Base-by-base conservation (phyloP, 1,284 basidiomycete genomes). In the Xerocomus nothofagi region DNA sequence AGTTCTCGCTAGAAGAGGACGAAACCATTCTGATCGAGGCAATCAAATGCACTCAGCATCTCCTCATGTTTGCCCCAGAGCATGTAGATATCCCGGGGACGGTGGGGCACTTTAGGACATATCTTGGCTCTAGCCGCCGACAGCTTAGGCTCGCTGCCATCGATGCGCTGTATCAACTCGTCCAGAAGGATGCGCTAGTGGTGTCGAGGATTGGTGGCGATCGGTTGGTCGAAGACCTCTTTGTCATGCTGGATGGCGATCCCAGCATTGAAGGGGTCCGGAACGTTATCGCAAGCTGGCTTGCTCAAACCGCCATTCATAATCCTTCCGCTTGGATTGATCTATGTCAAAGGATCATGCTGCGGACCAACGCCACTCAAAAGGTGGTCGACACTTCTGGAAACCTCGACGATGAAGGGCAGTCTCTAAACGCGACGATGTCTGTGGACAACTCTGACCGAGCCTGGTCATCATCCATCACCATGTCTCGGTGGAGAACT, bases 271-370 rank as follows among this genome's bases (percentile, higher is more conserved):
- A 95, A 55, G 96, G 96, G 3, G 93, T 99, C 24, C 79, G 90
- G 38, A 88, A 93, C 57, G 93, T 98, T 41, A 96, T 99, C 59
- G 77, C 81, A n/a, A 92, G 88, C 57, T 99, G 97, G 97, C 76
- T 99, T 10, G 83, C 89, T 55, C 95, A 98, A 68, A 99, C 97
- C 0, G 94, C 94, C 1, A 80, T 91, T 18, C 82, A 91, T 46
- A 92, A 95, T 54, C 95, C 97, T 0, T 93, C 88, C 0, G 95
- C 94, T 2, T 99, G 97, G 97, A 97, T 99, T 54, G 94, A 97
- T 63, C 76, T 99, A 1, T 99, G 96, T 64, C 94, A 98, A 68
- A 79, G 93, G 29, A 98, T 99, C 69, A 97, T 98, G 91, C 86
- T 89, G 6, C 78, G 87, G 9, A 91, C 89, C 15, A 92, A 88